These are phyloP conservation scores for Kwoniella bestiolae DNA, from an alignment of 768 basidiomycete genomes.

Conservation along the genomic window DNA sequence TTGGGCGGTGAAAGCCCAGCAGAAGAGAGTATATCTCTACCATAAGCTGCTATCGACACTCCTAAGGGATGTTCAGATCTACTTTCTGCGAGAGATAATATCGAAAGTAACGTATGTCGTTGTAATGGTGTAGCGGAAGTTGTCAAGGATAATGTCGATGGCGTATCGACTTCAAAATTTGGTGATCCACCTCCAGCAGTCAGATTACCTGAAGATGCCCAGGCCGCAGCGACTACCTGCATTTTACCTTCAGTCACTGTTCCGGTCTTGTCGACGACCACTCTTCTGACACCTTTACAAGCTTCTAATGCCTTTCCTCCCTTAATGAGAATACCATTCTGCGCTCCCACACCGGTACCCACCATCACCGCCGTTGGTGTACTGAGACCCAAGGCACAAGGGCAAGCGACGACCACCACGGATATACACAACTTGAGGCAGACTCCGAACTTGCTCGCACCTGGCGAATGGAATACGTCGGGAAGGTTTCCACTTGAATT, in stretches of 20 bases:
- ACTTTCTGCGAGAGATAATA: slow-evolving; percentile 84
- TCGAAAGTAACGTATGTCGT: slow-evolving; percentile 65
- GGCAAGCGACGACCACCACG: slow-evolving; percentile 96
- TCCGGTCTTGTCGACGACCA: slow-evolving; percentile 96
- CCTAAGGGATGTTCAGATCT: slow-evolving; percentile 96
- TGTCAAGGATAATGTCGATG: slow-evolving; percentile 43
- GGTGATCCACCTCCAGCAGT: slow-evolving; percentile 12
- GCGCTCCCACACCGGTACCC: slow-evolving; percentile 93
- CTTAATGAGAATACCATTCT: slow-evolving; percentile 97
- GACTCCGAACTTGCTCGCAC: slow-evolving; percentile 79
- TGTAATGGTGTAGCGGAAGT: slow-evolving; percentile 49
- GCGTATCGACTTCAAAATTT: slow-evolving; percentile 40
- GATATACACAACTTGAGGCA: slow-evolving; percentile 97
- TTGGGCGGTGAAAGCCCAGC: slow-evolving; percentile 61
- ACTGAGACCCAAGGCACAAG: slow-evolving; percentile 92
- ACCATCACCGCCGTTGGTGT: slow-evolving; percentile 99
- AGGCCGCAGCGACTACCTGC: slow-evolving; percentile 73
- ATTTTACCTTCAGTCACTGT: slow-evolving; percentile 96
- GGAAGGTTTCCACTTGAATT: slow-evolving; percentile 65
- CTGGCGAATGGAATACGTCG: slow-evolving; percentile 79
- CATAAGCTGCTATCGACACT: slow-evolving; percentile 83
- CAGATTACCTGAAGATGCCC: slow-evolving; percentile 61
- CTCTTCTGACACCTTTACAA: slow-evolving; percentile 75
- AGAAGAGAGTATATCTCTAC: slow-evolving; percentile 57
- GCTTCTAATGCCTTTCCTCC: slow-evolving; percentile 93